phyloP scores from a whole-genome alignment of 2,329 filamentous ascomycete genomes.

The Arthrinium puccinioides region DNA sequence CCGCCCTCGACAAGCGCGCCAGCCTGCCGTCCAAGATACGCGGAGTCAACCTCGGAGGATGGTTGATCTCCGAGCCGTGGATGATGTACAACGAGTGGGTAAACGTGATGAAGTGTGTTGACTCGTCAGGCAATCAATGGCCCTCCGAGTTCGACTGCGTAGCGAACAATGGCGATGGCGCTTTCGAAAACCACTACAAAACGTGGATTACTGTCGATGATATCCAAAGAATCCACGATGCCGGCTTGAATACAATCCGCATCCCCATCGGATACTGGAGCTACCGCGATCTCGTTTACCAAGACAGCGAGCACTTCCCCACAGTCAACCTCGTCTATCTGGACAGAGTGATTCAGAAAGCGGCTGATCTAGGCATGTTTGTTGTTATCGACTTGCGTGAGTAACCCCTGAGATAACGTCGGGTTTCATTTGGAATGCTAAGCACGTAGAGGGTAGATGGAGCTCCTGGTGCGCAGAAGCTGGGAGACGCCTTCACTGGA shows the following conservation, averaged over 20 bases:
- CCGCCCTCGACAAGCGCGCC: not conserved
- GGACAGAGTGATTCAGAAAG: constrained; percentile 13
- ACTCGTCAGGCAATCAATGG: constrained; percentile 15
- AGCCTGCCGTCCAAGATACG: constrained; percentile 32
- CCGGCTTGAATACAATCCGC: constrained; percentile 45
- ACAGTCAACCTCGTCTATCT: constrained; percentile 38
- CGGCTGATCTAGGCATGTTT: constrained; percentile 31
- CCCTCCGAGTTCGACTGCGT: constrained; percentile 49
- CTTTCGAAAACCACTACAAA: constrained; percentile 42
- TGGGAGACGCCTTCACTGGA: constrained; percentile 31
- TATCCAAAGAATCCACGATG: constrained; percentile 38
- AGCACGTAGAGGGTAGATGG: constrained; percentile 23
- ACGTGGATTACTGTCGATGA: constrained; percentile 42
- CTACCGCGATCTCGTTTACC: constrained; percentile 40
- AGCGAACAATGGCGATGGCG: constrained; percentile 34
- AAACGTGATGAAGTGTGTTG: constrained; percentile 36
- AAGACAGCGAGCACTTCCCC: constrained; percentile 43
- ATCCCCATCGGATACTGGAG: constrained; percentile 51
- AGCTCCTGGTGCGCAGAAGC: constrained; percentile 31
- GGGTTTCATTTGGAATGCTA: no score
- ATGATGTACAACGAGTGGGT: constrained; percentile 39
- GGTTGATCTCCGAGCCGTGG: constrained; percentile 49
- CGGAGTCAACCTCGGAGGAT: constrained; percentile 46
- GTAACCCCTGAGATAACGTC: not conserved
- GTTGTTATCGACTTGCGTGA: constrained; percentile 32